phyloP scores from a whole-genome alignment of 768 basidiomycete genomes.

The Calvatia gigantea region DNA sequence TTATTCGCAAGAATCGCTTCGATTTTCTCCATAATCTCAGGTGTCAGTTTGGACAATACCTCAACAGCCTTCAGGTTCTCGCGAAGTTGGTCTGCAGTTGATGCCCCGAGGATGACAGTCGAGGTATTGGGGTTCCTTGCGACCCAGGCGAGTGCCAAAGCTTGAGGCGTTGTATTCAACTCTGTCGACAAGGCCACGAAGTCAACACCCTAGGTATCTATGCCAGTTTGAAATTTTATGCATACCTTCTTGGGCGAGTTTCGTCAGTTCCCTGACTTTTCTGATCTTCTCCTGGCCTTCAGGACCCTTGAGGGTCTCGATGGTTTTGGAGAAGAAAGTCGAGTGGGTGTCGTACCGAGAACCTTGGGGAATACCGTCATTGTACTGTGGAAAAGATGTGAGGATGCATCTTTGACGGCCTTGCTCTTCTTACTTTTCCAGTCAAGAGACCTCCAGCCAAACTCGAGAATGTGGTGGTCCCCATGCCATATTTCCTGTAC shows the following conservation, averaged over 20 bases:
- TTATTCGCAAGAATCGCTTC: conserved; percentile 63
- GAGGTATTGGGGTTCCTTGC: conserved; percentile 62
- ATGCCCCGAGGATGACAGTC: conserved; percentile 65
- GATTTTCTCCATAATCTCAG: conserved; percentile 60
- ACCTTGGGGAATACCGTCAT: conserved; percentile 69
- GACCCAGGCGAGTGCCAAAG: conserved; percentile 79
- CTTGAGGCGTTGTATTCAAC: conserved; percentile 53
- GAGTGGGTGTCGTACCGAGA: conserved; percentile 65
- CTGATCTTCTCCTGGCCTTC: conserved; percentile 67
- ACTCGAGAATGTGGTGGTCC: conserved; percentile 72
- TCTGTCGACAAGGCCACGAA: conserved; percentile 29
- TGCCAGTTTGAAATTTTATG: not conserved
- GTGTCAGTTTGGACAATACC: conserved; percentile 68
- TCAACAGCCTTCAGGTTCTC: conserved; percentile 73
- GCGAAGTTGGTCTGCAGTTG: conserved; percentile 56
- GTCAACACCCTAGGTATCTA: not conserved
- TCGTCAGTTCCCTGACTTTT: conserved; percentile 66
- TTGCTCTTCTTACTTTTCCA: conserved; percentile 52
- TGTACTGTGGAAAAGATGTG: conserved; percentile 41
- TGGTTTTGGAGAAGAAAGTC: conserved; percentile 49
- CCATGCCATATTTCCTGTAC: conserved; percentile 64
- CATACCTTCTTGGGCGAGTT: conserved; percentile 56
- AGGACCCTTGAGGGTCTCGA: conserved; percentile 48
- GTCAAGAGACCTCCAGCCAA: conserved; percentile 75
- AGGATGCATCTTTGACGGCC: not conserved